These are phyloP conservation scores for Claviceps maximensis DNA, from an alignment of 2,329 filamentous ascomycete species.

Conservation along the genomic window DNA sequence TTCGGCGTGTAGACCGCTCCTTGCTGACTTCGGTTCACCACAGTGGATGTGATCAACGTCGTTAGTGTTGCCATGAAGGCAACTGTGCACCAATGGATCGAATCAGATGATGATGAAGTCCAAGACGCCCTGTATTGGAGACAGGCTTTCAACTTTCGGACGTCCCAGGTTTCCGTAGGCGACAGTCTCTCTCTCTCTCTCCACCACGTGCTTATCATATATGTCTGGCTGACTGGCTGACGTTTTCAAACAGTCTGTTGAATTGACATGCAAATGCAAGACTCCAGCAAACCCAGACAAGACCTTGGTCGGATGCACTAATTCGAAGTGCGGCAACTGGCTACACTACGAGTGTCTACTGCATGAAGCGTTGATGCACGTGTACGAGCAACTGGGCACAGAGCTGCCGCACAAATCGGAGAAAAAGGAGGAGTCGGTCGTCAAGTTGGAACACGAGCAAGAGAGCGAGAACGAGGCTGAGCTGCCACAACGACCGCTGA, in stretches of 20 bases:
- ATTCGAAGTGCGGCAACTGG: conserved; percentile 43
- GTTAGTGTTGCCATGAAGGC: conserved; percentile 51
- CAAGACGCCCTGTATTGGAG: conserved; percentile 49
- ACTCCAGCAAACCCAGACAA: conserved; percentile 50
- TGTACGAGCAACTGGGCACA: conserved; percentile 35
- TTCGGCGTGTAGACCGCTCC: neutral
- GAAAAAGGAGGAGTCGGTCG: conserved; percentile 21
- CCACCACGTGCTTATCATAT: neutral
- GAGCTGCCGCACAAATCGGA: conserved; percentile 42
- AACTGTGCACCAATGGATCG: conserved; percentile 53
- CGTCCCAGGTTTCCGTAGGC: conserved; percentile 44
- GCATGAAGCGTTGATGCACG: conserved; percentile 37
- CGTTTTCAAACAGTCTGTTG: conserved; percentile 29
- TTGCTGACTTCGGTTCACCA: neutral
- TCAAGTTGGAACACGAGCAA: conserved; percentile 16
- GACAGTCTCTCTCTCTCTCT: neutral
- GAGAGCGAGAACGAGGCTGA: conserved; percentile 11
- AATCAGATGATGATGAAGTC: conserved; percentile 52
- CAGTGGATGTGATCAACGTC: conserved; percentile 63
- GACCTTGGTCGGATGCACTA: conserved; percentile 44
- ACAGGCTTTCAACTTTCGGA: conserved; percentile 46
- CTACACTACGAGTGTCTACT: conserved; percentile 51
- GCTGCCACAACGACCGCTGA: conserved; percentile 29
- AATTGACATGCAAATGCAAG: conserved; percentile 44
- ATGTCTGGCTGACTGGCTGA: neutral